Conservation (phyloP, 2,329 filamentous ascomycete genomes). For the Pseudogymnoascus sp. region DNA sequence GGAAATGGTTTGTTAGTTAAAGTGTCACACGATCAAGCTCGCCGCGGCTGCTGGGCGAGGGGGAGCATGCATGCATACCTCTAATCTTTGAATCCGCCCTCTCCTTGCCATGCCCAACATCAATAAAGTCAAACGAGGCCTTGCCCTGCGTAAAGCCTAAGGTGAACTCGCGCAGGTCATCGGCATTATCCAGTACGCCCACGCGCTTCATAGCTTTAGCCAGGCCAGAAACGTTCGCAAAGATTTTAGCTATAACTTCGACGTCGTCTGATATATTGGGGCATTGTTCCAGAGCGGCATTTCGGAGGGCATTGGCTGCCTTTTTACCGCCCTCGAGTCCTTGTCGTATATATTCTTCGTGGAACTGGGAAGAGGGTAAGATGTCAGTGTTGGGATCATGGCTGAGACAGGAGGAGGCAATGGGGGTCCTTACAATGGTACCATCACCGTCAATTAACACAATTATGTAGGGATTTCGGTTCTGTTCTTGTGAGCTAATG, state of each 20-base stretch:
- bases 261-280: conserved; percentile 38
- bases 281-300: conserved; percentile 41
- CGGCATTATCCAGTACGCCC: conserved; percentile 38
- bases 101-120: conserved; percentile 54
- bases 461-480: conserved; percentile 51
- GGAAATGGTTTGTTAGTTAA: conserved; percentile 13
- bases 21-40: background rate
- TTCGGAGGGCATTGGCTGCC: conserved; percentile 39
- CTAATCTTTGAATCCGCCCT: conserved; percentile 53
- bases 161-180: conserved; percentile 49
- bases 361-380: conserved; percentile 40
- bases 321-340: conserved; percentile 39
- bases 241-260: conserved; percentile 50
- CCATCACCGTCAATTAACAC: conserved; percentile 58
- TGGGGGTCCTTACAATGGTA: conserved; percentile 42
- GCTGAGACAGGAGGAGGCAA: conserved; percentile 7
- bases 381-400: background rate
- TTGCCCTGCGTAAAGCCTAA: conserved; percentile 53
- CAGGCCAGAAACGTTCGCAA: conserved; percentile 47
- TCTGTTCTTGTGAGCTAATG: conserved; percentile 19
- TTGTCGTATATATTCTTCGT: conserved; percentile 45
- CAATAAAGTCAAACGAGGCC: conserved; percentile 56
- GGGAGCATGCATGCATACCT: conserved; percentile 34
- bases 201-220: conserved; percentile 43
- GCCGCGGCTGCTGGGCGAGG: background rate